These are phyloP conservation scores for Tribonema minus DNA, from an alignment of 108 stramenopile species.

Conservation along the genomic window DNA sequence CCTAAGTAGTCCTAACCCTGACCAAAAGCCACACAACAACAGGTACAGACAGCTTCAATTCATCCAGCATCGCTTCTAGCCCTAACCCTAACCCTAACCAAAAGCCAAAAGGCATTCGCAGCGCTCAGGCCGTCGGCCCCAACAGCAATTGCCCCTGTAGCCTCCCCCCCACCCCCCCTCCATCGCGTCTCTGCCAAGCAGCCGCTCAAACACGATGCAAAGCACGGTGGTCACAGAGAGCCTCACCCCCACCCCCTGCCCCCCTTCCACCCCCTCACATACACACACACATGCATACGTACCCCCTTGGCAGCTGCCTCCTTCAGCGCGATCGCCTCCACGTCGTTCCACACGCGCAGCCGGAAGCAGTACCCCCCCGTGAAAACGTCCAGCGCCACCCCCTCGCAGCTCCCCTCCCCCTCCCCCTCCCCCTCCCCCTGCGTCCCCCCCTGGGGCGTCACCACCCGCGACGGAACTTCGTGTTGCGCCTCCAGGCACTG, in stretches of 20 bases:
- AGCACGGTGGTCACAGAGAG: background rate
- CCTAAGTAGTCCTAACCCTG: no score
- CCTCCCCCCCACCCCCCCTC: no score
- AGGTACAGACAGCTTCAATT: no score
- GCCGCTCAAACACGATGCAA: background rate
- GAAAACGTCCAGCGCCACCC: constrained; percentile 3
- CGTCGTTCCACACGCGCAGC: constrained; percentile 1
- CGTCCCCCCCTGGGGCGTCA: background rate
- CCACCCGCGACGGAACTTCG: background rate
- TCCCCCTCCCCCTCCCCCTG: no score
- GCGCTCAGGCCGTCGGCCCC: background rate
- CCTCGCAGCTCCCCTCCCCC: no score
- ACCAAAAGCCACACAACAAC: no score
- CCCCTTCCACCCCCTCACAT: background rate
- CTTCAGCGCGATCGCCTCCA: background rate
- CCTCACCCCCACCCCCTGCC: background rate
- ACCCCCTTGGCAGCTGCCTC: background rate
- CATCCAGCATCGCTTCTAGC: no score
- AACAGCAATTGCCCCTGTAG: background rate
- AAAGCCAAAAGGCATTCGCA: no score
- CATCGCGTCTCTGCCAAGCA: no score
- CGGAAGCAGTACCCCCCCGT: constrained; percentile 33
- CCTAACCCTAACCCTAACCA: no score
- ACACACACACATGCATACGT: background rate
- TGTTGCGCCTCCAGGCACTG: constrained; percentile 24